These are phyloP conservation scores for Ogataea pignaliae DNA, from an alignment of 805 yeast species.

Conservation along the genomic window DNA sequence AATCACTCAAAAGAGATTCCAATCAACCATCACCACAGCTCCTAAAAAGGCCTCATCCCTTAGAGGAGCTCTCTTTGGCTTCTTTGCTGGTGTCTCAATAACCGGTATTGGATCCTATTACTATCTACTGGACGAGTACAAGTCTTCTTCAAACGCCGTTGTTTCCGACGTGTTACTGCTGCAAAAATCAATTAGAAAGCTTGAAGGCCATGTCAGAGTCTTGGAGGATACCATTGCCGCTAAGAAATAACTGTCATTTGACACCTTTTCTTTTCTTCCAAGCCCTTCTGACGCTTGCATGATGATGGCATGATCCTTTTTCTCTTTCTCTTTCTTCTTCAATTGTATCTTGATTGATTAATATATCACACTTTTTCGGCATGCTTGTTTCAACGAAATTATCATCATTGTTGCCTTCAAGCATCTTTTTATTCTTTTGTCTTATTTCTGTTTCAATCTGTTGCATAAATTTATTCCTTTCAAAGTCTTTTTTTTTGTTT, in stretches of 20 bases:
- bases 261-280: no score
- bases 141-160: conserved; percentile 64
- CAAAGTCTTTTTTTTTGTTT: no score
- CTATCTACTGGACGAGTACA: conserved; percentile 74
- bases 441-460: no score
- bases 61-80: conserved; percentile 60
- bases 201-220: conserved; percentile 64
- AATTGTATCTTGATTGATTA: no score
- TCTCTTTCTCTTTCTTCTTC: no score
- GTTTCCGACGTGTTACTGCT: conserved; percentile 70
- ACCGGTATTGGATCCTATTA: conserved; percentile 77
- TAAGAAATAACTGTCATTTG: conserved; percentile 19
- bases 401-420: no score
- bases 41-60: conserved; percentile 24
- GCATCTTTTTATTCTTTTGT: no score
- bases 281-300: no score
- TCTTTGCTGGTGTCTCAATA: conserved; percentile 67
- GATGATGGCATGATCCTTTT: no score
- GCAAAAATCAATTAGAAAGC: conserved; percentile 59
- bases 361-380: no score
- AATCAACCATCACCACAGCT: conserved; percentile 17
- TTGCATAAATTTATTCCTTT: no score
- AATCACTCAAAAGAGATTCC: conserved; percentile 15
- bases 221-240: conserved; percentile 40
- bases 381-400: no score